A percentile compares a stretch with the other conserved stretches of the same genome.
phyloP scores from a whole-genome alignment of 208 protist species.

The Strigomonas culicis region DNA sequence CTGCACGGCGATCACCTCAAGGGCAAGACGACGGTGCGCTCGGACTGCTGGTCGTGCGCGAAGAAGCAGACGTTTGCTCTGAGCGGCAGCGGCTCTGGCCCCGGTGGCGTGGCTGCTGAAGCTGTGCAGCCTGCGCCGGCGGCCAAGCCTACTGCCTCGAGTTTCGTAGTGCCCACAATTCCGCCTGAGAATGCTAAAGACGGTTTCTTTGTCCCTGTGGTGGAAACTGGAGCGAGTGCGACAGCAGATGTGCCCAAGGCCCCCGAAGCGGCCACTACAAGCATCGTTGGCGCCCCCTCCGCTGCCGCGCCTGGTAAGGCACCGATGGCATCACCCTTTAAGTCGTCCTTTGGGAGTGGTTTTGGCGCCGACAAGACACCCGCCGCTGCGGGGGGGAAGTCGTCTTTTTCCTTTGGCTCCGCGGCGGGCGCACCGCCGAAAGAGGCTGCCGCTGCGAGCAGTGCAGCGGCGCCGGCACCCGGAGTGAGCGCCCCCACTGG shows the following conservation, averaged over 20 bases:
- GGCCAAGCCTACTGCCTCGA: not conserved
- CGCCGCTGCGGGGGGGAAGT: not conserved
- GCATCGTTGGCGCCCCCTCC: not conserved
- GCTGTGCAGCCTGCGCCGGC: no score
- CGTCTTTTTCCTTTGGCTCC: not conserved
- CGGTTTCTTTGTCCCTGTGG: not conserved
- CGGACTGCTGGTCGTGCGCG: constrained; percentile 59
- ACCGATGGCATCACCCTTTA: not conserved
- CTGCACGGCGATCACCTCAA: constrained; percentile 38
- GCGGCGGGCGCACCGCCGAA: not conserved
- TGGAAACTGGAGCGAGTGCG: not conserved
- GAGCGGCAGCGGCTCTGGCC: not conserved
- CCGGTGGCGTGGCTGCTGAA: not conserved
- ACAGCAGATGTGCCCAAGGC: not conserved
- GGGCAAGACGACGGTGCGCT: constrained; percentile 43
- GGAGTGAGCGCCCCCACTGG: not conserved
- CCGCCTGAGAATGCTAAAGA: not conserved
- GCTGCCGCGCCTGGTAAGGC: not conserved
- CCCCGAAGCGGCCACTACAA: not conserved
- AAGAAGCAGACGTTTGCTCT: constrained; percentile 7
- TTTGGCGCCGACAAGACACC: no score
- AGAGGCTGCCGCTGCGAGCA: not conserved
- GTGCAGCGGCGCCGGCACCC: not conserved
- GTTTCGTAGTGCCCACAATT: not conserved
- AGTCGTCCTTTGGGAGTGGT: no score